These are phyloP conservation scores for Thraustotheca clavata DNA, from an alignment of 352 stramenopile species.

Conservation along the genomic window DNA sequence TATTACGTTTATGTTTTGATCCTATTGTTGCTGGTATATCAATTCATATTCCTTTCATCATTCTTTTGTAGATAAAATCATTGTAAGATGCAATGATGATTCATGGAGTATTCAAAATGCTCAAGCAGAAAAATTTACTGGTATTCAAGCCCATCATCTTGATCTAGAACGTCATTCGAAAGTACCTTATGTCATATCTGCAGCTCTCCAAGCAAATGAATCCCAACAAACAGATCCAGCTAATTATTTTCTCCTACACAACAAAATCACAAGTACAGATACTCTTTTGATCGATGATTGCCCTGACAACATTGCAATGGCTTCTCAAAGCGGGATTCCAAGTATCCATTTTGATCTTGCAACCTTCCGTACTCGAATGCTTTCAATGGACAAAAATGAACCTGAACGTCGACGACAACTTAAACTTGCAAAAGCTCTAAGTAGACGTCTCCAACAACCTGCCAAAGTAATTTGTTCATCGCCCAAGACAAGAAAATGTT, in stretches of 20 bases:
- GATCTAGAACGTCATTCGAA: not conserved
- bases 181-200: conserved; percentile 14
- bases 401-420: not conserved
- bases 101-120: conserved; percentile 45
- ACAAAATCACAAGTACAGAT: conserved; percentile 44
- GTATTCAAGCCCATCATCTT: conserved; percentile 17
- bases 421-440: not conserved
- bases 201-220: conserved; percentile 1
- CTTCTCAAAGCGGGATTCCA: conserved; percentile 60
- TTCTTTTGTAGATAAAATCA: conserved; percentile 26
- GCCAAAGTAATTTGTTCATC: not conserved
- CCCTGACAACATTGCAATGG: conserved; percentile 59
- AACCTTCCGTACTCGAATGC: not conserved
- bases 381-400: not conserved
- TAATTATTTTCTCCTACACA: not conserved
- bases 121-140: conserved; percentile 36
- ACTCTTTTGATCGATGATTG: conserved; percentile 79
- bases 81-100: conserved; percentile 53
- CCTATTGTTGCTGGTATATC: conserved; percentile 23
- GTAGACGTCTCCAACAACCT: not conserved
- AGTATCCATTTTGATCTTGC: conserved; percentile 60
- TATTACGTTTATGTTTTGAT: conserved; percentile 47
- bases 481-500: not conserved
- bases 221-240: not conserved
- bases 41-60: not conserved